Conservation (phyloP, 2,329 filamentous ascomycete genomes). For the Arthrobotrys megalospora region DNA sequence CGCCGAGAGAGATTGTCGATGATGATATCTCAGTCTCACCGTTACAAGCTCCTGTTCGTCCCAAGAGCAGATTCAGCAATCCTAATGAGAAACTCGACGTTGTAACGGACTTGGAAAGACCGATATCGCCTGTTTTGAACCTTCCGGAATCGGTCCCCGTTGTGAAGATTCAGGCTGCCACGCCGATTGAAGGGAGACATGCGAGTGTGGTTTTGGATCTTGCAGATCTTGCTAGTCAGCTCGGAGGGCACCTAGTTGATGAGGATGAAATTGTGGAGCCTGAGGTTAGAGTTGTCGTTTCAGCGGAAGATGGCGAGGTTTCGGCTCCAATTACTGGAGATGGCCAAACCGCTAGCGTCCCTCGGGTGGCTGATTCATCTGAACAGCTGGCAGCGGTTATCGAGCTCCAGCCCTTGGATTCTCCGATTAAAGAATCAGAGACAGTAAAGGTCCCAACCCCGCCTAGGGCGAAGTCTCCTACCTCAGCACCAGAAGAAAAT, state of each 20-base stretch:
- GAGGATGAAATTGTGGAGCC: neutral
- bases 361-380: neutral
- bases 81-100: slow-evolving; percentile 12
- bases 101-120: neutral
- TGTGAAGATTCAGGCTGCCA: slow-evolving; percentile 42
- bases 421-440: neutral
- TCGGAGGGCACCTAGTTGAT: neutral
- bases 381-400: neutral
- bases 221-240: neutral
- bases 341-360: neutral
- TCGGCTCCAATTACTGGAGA: neutral
- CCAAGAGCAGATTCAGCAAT: neutral
- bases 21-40: slow-evolving; percentile 45
- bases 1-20: neutral
- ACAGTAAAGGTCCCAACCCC: neutral
- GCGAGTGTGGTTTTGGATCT: slow-evolving; percentile 9
- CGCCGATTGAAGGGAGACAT: slow-evolving; percentile 30
- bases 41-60: slow-evolving; percentile 32
- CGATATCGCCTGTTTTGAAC: slow-evolving; percentile 34
- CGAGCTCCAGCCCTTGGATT: neutral
- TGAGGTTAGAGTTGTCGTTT: slow-evolving; percentile 20
- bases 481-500: neutral
- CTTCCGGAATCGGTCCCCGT: slow-evolving; percentile 26
- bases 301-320: neutral
- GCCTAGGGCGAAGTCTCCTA: neutral